Conservation (phyloP, 2,329 filamentous ascomycete genomes). For the Lecanosticta acicola region DNA sequence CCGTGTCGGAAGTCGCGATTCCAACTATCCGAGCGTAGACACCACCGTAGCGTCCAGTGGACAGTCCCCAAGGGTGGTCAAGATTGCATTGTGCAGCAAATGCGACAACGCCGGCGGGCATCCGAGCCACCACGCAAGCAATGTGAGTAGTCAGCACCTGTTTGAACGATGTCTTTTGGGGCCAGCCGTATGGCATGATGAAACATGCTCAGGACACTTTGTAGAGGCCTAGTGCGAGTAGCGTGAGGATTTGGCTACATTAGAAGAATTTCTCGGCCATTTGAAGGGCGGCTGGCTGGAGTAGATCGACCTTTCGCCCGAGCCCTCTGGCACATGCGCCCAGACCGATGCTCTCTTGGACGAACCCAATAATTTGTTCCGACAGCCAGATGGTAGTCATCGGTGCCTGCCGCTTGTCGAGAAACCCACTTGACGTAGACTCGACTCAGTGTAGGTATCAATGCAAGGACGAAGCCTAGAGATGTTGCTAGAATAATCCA, state of each 20-base stretch:
- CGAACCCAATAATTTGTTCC: slow-evolving; percentile 14
- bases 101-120: slow-evolving; percentile 11
- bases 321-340: slow-evolving; percentile 16
- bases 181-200: slow-evolving; percentile 16
- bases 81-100: slow-evolving; percentile 17
- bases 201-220: slow-evolving; percentile 17
- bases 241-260: slow-evolving; percentile 14
- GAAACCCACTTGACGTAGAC: slow-evolving; percentile 13
- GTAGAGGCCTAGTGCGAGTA: slow-evolving; percentile 12
- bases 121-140: slow-evolving; percentile 9
- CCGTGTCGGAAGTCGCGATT: slow-evolving; percentile 10
- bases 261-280: slow-evolving; percentile 16
- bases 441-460: slow-evolving; percentile 13
- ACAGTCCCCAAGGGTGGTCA: slow-evolving; percentile 9
- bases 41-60: slow-evolving; percentile 1
- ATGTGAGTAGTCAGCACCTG: slow-evolving; percentile 9
- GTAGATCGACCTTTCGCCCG: slow-evolving; percentile 10
- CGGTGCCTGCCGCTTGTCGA: slow-evolving; percentile 11
- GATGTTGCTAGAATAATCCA: slow-evolving; percentile 30
- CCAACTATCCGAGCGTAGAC: slow-evolving; percentile 7
- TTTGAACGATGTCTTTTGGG: slow-evolving; percentile 13
- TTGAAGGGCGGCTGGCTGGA: slow-evolving; percentile 3
- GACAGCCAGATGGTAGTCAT: slow-evolving; percentile 13
- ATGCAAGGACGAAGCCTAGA: slow-evolving; percentile 14
- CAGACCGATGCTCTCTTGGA: slow-evolving; percentile 13